phyloP scores from a whole-genome alignment of 176 grass and related monocot genomes.

The Hyparrhenia diplandra region DNA sequence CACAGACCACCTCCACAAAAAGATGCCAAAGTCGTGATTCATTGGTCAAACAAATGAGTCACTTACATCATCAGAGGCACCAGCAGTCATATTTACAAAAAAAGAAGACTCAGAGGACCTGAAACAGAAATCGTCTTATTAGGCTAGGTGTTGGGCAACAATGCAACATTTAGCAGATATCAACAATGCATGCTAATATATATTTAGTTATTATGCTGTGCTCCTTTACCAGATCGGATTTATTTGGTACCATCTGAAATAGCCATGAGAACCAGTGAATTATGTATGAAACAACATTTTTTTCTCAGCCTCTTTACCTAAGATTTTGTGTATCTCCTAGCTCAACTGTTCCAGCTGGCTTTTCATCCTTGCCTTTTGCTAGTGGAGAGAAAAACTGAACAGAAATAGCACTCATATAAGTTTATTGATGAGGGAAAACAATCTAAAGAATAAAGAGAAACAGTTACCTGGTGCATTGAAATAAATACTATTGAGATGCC shows the following conservation, averaged over 20 bases:
- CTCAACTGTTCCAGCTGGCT: conserved; percentile 55
- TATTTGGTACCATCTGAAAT: not conserved
- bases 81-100: conserved; percentile 94
- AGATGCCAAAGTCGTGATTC: not conserved
- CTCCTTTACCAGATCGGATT: not conserved
- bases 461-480: conserved; percentile 95
- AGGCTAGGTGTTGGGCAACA: conserved; percentile 8
- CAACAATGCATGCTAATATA: too few relatives aligned
- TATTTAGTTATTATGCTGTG: not conserved
- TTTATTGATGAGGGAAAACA: not conserved
- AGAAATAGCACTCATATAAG: conserved; percentile 24
- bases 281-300: not conserved
- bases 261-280: not conserved
- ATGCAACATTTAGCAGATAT: not conserved
- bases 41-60: not conserved
- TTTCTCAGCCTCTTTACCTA: conserved; percentile 30
- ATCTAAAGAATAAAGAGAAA: conserved; percentile 12
- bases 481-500: conserved; percentile 98
- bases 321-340: conserved; percentile 65
- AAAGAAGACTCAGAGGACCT: conserved; percentile 77
- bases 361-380: conserved; percentile 91
- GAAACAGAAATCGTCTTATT: conserved; percentile 17
- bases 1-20: conserved; percentile 20
- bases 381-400: conserved; percentile 96
- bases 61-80: conserved; percentile 80